phyloP scores from a whole-genome alignment of 2,329 filamentous ascomycete genomes.

The Pestalotiopsis sp. region DNA sequence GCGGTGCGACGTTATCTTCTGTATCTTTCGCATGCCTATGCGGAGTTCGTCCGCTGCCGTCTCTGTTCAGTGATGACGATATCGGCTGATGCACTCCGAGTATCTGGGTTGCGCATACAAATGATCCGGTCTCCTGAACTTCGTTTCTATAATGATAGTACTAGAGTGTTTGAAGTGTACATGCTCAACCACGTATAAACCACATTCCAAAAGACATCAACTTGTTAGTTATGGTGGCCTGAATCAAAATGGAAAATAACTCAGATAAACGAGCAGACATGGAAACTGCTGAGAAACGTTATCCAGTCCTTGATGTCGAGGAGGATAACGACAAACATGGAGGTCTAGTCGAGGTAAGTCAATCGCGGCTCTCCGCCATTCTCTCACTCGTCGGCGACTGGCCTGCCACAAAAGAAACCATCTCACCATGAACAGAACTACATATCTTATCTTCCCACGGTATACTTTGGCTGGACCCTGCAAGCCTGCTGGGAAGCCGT shows the following conservation, averaged over 20 bases:
- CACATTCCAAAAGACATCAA: no score
- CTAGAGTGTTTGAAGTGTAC: no score
- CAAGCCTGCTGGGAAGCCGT: slow-evolving; percentile 11
- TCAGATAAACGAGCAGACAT: no score
- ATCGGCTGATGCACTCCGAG: not conserved
- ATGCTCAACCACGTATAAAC: no score
- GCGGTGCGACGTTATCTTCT: not conserved
- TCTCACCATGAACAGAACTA: slow-evolving; percentile 1
- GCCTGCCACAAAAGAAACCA: not conserved
- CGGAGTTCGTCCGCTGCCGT: not conserved
- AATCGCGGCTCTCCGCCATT: not conserved
- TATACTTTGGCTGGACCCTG: slow-evolving; percentile 11
- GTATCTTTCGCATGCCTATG: not conserved
- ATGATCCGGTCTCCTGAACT: not conserved
- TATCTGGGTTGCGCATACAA: not conserved
- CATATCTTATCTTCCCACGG: slow-evolving; percentile 7
- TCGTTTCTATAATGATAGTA: no score
- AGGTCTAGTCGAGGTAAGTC: not conserved
- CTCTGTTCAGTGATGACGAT: not conserved
- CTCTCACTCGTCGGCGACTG: not conserved
- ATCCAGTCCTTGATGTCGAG: not conserved
- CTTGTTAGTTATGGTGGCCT: not conserved
- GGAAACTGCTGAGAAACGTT: not conserved
- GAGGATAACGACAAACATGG: not conserved
- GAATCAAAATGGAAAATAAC: no score